Base-by-base conservation (phyloP, 257 asterid species). In the Gynochthodes officinalis region DNA sequence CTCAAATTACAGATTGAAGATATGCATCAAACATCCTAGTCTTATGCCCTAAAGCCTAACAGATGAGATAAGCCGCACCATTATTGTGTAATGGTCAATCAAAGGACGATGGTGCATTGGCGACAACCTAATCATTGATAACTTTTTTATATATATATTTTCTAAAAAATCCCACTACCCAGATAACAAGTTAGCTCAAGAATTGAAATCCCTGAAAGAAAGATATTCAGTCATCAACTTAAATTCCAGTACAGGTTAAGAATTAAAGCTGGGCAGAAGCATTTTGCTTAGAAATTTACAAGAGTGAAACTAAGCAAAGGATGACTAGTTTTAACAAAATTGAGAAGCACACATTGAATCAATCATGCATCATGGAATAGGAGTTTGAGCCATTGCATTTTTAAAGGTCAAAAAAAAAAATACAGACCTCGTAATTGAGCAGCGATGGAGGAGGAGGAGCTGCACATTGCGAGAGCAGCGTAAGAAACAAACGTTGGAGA, bases 381-480 rank as follows among this genome's bases (percentile, higher is more conserved):
- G 16, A 50, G 21, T 46, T 46, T 5, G 52, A 46, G 52, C 64
- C 64, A 28, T 60, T 32, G 14, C 68, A 63, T 37, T 19, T 63
- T 4, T 37, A 18, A 9, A 39, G 32, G 6, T 37, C 3, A 2
- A 19, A 27, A 21, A n/a, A 25, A 8, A 33, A 7, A 4, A 3
- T 25, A 6, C 49, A n/a, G 13, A 69, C 73, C 73, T 69, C 18
- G 73, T 14, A 14, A 68, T 9, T 52, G 48, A 69, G 46, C 33
- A 54, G 50, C n/a, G 37, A 49, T 16, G 68, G 9, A 61, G 25
- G 33, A 49, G 35, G 59, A 46, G 46, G 10, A 30, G 60, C 57
- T 14, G 58, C 32, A 68, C 72, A 68, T 68, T 30, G 61, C 61
- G 6, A 40, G 69, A 53, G 60, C 23, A 25, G 1, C 14, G 28